Evolutionary conservation across 2,329 filamentous ascomycete species (phyloP).

Genomic region (Fusarium tuaranense): DNA sequence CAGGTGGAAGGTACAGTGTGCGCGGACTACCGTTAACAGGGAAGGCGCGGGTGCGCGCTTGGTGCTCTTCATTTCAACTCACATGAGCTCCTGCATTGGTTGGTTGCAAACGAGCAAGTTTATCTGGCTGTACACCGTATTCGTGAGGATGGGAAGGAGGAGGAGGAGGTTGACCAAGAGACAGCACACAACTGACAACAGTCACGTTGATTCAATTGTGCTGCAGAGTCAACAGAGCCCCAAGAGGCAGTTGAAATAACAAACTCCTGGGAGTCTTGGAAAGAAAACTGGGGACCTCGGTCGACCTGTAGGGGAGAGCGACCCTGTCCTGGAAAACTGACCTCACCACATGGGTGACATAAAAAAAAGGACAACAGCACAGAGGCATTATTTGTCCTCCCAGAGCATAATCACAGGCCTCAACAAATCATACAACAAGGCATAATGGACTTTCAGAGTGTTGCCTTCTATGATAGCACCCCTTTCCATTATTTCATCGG

Average conservation of each 20-base stretch:
- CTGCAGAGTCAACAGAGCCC: not conserved
- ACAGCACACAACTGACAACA: not conserved
- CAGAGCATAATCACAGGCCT: not conserved
- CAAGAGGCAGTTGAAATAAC: conserved; percentile 20
- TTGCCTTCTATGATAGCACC: not conserved
- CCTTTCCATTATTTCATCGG: not conserved
- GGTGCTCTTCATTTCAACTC: conserved; percentile 4
- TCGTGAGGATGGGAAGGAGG: not conserved
- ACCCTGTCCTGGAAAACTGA: not conserved
- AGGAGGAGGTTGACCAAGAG: not conserved
- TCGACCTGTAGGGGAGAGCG: not conserved
- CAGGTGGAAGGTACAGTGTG: conserved; percentile 3
- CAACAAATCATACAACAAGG: not conserved
- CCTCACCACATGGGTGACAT: not conserved
- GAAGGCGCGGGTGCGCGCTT: conserved; percentile 24
- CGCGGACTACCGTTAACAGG: conserved; percentile 8
- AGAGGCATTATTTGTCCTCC: not conserved
- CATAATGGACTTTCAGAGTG: not conserved
- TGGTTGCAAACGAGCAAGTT: not conserved
- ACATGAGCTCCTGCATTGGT: not conserved
- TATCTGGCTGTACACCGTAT: not conserved
- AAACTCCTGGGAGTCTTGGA: not conserved
- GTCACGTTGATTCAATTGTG: not conserved
- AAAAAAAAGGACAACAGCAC: conserved; percentile 5
- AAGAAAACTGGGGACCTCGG: conserved; percentile 8